Conservation (phyloP, 2,329 filamentous ascomycete genomes). For the Aureobasidium sp. region DNA sequence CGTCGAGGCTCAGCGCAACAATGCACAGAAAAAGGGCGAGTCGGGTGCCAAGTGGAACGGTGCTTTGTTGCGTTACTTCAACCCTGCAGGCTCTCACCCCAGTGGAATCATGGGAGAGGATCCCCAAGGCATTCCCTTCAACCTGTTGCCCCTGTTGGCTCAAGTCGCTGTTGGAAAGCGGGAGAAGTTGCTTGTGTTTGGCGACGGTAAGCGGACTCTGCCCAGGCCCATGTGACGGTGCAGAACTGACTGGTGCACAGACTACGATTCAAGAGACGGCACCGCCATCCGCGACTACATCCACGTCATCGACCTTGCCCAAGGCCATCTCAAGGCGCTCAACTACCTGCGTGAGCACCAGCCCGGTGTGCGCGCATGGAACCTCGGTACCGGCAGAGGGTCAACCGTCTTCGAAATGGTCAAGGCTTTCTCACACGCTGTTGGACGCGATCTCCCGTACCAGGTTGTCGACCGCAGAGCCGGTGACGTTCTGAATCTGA, state of each 20-base stretch:
- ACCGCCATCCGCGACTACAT: conserved; percentile 98
- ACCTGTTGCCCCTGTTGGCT: conserved; percentile 84
- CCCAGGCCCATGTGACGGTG: not conserved
- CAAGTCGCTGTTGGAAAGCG: conserved; percentile 94
- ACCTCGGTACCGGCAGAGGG: conserved; percentile 86
- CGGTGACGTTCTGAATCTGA: conserved; percentile 90
- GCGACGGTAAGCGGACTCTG: conserved; percentile 59
- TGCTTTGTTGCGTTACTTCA: conserved; percentile 92
- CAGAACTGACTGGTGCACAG: conserved; percentile 38
- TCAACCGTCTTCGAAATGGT: conserved; percentile 97
- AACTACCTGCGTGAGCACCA: conserved; percentile 77
- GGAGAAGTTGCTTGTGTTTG: conserved; percentile 89
- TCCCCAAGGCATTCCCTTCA: conserved; percentile 90
- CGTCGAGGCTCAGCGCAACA: conserved; percentile 76
- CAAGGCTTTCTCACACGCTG: conserved; percentile 81
- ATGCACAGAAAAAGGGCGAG: conserved; percentile 70
- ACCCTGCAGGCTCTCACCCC: conserved; percentile 89
- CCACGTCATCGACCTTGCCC: conserved; percentile 83
- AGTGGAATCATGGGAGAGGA: conserved; percentile 98
- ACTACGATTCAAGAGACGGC: conserved; percentile 84
- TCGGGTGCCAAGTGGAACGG: conserved; percentile 79
- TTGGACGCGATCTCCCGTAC: conserved; percentile 79
- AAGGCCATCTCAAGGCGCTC: conserved; percentile 78
- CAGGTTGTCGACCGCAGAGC: conserved; percentile 72
- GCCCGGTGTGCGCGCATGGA: conserved; percentile 92